Evolutionary conservation across 177 flowering plant genomes (phyloP).

Genomic region (Telopea speciosissima): DNA sequence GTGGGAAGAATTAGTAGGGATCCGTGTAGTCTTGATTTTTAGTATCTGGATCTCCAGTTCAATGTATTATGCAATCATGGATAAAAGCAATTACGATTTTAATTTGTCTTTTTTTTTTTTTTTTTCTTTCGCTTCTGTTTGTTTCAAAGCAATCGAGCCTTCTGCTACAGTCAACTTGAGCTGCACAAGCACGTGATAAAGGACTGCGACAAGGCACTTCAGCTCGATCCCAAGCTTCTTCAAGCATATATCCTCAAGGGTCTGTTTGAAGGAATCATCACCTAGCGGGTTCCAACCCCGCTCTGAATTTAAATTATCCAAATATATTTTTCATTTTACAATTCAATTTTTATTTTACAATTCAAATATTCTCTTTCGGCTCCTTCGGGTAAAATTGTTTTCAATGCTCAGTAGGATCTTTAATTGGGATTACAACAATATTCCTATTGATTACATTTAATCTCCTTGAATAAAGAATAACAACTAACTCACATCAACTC

Average conservation of each 20-base stretch:
- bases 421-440: background rate
- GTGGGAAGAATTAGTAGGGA: no score
- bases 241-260: conserved; percentile 93
- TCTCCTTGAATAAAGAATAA: no score
- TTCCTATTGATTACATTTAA: no score
- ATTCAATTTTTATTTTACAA: background rate
- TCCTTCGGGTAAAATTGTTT: background rate
- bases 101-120: background rate
- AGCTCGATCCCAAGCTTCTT: conserved; percentile 63
- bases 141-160: conserved; percentile 81
- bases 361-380: background rate
- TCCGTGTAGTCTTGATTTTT: background rate
- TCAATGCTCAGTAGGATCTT: background rate
- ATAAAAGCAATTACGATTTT: background rate
- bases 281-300: background rate
- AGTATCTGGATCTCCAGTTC: background rate
- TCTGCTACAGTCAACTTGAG: conserved; percentile 93
- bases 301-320: background rate
- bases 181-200: conserved; percentile 86
- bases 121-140: background rate
- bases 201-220: conserved; percentile 85
- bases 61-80: background rate
- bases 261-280: conserved; percentile 6
- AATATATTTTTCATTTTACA: background rate
- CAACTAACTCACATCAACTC: no score